Evolutionary conservation across 176 grass and related monocot species (phyloP).

Genomic region (Juncus inflexus): DNA sequence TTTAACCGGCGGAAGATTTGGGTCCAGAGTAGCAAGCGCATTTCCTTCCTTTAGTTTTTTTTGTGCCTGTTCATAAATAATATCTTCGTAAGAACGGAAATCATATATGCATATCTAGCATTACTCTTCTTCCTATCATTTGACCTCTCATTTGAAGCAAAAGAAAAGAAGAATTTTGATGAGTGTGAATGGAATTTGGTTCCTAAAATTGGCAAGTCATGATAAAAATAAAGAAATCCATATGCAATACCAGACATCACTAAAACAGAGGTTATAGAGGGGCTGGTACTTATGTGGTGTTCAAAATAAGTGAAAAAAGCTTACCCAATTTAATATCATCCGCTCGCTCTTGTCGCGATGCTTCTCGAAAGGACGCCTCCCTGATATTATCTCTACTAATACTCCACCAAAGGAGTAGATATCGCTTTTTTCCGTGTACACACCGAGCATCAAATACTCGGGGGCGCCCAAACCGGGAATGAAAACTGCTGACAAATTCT

Average conservation of each 20-base stretch:
- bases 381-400: conserved; percentile 4
- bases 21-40: conserved; percentile 5
- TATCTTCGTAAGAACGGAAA: not conserved
- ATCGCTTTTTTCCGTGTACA: conserved; percentile 11
- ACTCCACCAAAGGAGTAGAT: conserved; percentile 15
- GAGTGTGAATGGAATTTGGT: not conserved
- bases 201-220: not conserved
- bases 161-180: not conserved
- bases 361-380: not conserved
- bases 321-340: conserved; percentile 12
- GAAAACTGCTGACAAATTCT: not conserved
- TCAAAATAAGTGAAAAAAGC: not conserved
- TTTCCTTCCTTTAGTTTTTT: conserved; percentile 10
- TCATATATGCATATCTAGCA: not conserved
- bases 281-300: not conserved
- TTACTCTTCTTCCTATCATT: not conserved
- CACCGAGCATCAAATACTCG: not conserved
- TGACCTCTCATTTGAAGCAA: not conserved
- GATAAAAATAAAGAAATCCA: not conserved
- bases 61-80: conserved; percentile 6
- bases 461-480: conserved; percentile 2
- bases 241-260: not conserved
- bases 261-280: not conserved
- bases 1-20: conserved; percentile 2
- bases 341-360: not conserved